Percentiles rank a stretch among this genome's conserved stretches.
Evolutionary conservation across 2,329 filamentous ascomycete species (phyloP).

Genomic region (Xylaria sp.): DNA sequence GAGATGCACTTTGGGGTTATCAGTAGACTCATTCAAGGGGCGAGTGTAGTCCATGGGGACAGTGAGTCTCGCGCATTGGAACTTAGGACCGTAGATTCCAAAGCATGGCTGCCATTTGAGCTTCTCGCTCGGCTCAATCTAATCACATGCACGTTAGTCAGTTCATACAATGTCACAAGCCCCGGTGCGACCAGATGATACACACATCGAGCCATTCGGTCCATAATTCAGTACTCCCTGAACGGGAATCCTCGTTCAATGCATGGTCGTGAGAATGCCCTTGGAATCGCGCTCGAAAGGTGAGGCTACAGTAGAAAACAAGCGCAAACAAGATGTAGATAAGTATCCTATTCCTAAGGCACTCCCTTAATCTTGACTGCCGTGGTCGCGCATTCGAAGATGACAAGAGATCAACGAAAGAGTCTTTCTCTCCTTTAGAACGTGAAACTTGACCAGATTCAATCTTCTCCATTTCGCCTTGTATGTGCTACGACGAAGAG

Average conservation of each 20-base stretch:
- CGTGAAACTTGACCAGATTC: neutral
- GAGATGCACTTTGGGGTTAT: slow-evolving; percentile 53
- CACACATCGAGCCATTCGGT: slow-evolving; percentile 38
- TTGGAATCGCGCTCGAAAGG: slow-evolving; percentile 9
- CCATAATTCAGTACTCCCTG: slow-evolving; percentile 18
- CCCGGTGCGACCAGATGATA: neutral
- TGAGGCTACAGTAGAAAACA: slow-evolving; percentile 6
- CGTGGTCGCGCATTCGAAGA: slow-evolving; percentile 16
- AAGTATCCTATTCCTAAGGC: slow-evolving; percentile 22
- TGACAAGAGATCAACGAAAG: neutral
- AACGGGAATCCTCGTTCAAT: neutral
- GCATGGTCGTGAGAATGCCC: neutral
- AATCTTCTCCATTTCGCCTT: slow-evolving; percentile 22
- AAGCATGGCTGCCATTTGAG: slow-evolving; percentile 59
- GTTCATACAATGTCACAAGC: neutral
- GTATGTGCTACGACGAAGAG: neutral
- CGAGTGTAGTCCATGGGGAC: slow-evolving; percentile 61
- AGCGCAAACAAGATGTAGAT: slow-evolving; percentile 26
- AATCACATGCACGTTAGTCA: slow-evolving; percentile 16
- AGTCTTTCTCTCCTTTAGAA: neutral
- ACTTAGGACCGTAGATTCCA: slow-evolving; percentile 41
- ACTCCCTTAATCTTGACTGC: neutral
- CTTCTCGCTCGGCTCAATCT: slow-evolving; percentile 59
- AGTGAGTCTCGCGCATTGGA: slow-evolving; percentile 58
- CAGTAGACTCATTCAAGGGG: slow-evolving; percentile 51